phyloP scores from a whole-genome alignment of 768 basidiomycete genomes.

The Lyophyllum shimeji region DNA sequence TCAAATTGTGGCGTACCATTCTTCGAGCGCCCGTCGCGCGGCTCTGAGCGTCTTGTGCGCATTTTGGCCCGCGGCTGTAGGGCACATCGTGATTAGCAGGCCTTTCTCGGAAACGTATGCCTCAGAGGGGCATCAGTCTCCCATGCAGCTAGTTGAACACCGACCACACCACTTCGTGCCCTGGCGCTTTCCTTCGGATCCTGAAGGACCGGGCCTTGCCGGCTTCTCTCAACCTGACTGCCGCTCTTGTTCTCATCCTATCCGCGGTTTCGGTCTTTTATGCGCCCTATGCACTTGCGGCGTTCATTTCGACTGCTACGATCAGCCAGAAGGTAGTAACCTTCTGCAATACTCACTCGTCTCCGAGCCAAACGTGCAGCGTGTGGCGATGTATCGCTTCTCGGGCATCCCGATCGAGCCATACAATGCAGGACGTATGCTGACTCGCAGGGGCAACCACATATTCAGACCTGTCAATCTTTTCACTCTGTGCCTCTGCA shows the following conservation, averaged over 20 bases:
- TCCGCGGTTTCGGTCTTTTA: conserved; percentile 68
- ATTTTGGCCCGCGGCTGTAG: conserved; percentile 69
- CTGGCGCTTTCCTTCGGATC: conserved; percentile 50
- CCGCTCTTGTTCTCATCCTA: conserved; percentile 48
- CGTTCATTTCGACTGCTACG: conserved; percentile 81
- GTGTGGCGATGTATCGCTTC: conserved; percentile 63
- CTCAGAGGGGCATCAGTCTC: conserved; percentile 12
- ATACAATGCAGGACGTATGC: conserved; percentile 17
- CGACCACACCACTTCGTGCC: conserved; percentile 66
- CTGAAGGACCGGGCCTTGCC: conserved; percentile 24
- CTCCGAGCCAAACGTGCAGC: conserved; percentile 46
- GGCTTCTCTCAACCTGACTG: conserved; percentile 46
- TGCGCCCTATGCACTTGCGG: conserved; percentile 71
- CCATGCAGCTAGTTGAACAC: conserved; percentile 14
- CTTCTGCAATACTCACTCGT: conserved; percentile 51
- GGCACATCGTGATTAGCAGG: conserved; percentile 62
- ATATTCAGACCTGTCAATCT: conserved; percentile 58
- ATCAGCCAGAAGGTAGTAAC: conserved; percentile 63
- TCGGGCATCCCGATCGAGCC: conserved; percentile 43
- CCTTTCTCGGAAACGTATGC: conserved; percentile 44
- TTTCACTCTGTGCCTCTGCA: conserved; percentile 75
- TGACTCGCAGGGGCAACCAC: conserved; percentile 40
- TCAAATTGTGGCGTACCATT: conserved; percentile 68
- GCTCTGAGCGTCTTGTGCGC: conserved; percentile 57
- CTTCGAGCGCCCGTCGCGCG: conserved; percentile 48